Conservation (phyloP, 352 stramenopile species). For the Phytophthora pini region DNA sequence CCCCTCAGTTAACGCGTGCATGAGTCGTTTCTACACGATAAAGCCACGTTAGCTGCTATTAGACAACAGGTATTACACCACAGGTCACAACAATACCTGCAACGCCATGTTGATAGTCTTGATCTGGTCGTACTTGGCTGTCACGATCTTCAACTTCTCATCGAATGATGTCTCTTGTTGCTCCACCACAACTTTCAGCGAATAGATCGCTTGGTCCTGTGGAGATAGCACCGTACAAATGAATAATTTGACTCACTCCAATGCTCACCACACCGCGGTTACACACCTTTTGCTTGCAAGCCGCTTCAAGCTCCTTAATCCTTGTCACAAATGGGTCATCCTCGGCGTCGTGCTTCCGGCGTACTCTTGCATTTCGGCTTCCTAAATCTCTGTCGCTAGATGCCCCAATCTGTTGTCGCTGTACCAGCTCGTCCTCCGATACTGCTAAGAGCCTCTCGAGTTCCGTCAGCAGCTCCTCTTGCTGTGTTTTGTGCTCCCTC, state of each 20-base stretch:
- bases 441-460: slow-evolving; percentile 52
- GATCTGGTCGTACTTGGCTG: slow-evolving; percentile 79
- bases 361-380: slow-evolving; percentile 23
- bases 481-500: slow-evolving; percentile 43
- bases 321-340: slow-evolving; percentile 33
- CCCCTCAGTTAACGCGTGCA: slow-evolving; percentile 55
- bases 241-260: not conserved
- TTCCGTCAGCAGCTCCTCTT: slow-evolving; percentile 62
- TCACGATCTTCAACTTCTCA: slow-evolving; percentile 73
- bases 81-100: slow-evolving; percentile 46
- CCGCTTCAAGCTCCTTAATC: slow-evolving; percentile 74
- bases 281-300: slow-evolving; percentile 77
- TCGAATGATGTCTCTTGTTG: slow-evolving; percentile 71
- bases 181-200: slow-evolving; percentile 71
- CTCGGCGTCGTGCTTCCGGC: slow-evolving; percentile 25
- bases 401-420: slow-evolving; percentile 11
- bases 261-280: not conserved
- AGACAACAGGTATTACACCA: not conserved
- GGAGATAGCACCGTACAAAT: not conserved
- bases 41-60: slow-evolving; percentile 5
- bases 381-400: slow-evolving; percentile 10
- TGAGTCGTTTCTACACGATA: slow-evolving; percentile 55
- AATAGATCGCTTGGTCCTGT: slow-evolving; percentile 73
- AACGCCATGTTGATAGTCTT: slow-evolving; percentile 84
- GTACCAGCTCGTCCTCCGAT: slow-evolving; percentile 38